Evolutionary conservation across 108 stramenopile species (phyloP).

Genomic region (Nitzschia sp.): DNA sequence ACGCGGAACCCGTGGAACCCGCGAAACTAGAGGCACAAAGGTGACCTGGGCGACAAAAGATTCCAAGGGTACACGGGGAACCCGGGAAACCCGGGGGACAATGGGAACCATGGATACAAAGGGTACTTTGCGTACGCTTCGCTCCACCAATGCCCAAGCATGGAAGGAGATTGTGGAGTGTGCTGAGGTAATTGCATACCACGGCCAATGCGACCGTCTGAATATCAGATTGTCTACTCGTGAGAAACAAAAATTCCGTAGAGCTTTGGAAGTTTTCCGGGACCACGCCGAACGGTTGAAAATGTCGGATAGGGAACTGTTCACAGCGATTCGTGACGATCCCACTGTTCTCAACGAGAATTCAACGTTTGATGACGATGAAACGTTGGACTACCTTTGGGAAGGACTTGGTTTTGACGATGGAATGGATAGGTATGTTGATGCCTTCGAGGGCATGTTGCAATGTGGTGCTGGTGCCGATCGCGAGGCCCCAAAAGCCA

Average conservation of each 20-base stretch:
- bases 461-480: background rate
- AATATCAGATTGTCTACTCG: background rate
- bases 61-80: background rate
- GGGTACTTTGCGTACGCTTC: background rate
- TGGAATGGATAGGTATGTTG: slow-evolving; percentile 17
- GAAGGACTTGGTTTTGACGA: slow-evolving; percentile 2
- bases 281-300: slow-evolving; percentile 11
- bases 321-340: slow-evolving; percentile 22
- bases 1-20: too few relatives aligned
- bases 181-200: slow-evolving; percentile 8
- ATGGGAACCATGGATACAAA: background rate
- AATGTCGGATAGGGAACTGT: slow-evolving; percentile 3
- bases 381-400: background rate
- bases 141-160: background rate
- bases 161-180: slow-evolving; percentile 10
- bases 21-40: background rate
- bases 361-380: slow-evolving; percentile 14
- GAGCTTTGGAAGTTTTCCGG: slow-evolving; percentile 7
- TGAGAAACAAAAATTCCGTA: background rate
- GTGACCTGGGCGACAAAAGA: background rate
- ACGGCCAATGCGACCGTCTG: background rate
- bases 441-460: slow-evolving; percentile 15
- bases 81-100: background rate
- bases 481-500: background rate
- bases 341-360: slow-evolving; percentile 2